phyloP scores from a whole-genome alignment of 345 rosid species.

The Salix arbutifolia region DNA sequence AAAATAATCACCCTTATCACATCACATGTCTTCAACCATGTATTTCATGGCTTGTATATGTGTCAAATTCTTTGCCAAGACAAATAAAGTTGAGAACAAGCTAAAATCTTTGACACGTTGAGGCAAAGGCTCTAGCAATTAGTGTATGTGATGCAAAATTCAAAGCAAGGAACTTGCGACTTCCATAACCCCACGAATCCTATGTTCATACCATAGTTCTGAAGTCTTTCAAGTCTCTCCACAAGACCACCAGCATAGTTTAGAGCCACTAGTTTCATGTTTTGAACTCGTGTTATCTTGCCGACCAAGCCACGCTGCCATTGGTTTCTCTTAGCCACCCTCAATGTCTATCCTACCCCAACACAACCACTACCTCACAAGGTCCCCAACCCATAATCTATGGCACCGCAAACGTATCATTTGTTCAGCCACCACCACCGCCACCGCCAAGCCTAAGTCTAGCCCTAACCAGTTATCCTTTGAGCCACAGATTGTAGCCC shows the following conservation, averaged over 20 bases:
- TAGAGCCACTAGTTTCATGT: constrained; percentile 22
- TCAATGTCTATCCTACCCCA: constrained; percentile 56
- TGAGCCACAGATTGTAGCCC: constrained; percentile 17
- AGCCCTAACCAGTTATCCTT: constrained; percentile 24
- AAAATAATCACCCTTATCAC: too few species aligned
- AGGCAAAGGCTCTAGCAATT: too few species aligned
- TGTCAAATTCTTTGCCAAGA: too few species aligned
- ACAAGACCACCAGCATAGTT: not conserved
- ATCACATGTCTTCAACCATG: too few species aligned
- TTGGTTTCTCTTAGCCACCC: constrained; percentile 9
- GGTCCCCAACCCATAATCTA: constrained; percentile 16
- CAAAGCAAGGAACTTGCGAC: constrained; percentile 18
- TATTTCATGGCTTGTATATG: too few species aligned
- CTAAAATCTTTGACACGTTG: too few species aligned
- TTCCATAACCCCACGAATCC: constrained; percentile 47
- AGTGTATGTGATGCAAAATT: not conserved
- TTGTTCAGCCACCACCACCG: constrained; percentile 34
- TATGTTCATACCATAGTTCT: constrained; percentile 7
- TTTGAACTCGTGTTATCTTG: not conserved
- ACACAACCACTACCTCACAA: constrained; percentile 35
- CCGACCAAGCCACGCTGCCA: not conserved
- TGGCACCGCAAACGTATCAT: not conserved
- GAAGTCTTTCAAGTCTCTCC: not conserved
- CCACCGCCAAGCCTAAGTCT: constrained; percentile 31
- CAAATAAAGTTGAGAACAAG: too few species aligned